Conservation (phyloP, 1,139 yeast genomes). For the Casaregolazyma lundiana region DNA sequence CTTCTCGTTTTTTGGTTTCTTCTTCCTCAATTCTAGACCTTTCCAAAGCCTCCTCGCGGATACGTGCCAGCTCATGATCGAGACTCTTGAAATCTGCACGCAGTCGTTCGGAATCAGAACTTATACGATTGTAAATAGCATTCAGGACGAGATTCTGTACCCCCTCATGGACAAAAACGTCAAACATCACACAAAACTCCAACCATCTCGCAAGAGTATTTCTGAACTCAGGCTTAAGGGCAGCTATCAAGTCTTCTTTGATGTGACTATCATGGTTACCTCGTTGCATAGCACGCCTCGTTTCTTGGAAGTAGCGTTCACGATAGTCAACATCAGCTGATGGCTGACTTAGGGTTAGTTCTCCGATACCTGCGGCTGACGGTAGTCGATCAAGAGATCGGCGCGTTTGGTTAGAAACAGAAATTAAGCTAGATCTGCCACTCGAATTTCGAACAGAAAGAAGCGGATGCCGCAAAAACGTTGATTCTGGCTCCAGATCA, state of each 20-base stretch:
- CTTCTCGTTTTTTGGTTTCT: constrained; percentile 18
- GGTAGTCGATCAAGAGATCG: background rate
- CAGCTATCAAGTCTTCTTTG: constrained; percentile 21
- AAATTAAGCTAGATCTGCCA: background rate
- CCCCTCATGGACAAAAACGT: constrained; percentile 41
- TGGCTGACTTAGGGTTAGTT: background rate
- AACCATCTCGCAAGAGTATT: constrained; percentile 70
- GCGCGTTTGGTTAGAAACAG: background rate
- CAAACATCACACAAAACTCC: constrained; percentile 51
- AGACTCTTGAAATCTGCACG: constrained; percentile 21
- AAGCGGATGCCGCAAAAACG: constrained; percentile 5
- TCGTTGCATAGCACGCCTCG: constrained; percentile 1
- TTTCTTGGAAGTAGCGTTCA: constrained; percentile 1
- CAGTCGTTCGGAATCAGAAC: constrained; percentile 33
- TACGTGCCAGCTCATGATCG: constrained; percentile 30
- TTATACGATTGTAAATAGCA: constrained; percentile 40
- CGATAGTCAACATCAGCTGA: background rate
- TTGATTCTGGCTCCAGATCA: constrained; percentile 1
- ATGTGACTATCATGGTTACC: background rate
- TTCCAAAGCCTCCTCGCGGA: constrained; percentile 38
- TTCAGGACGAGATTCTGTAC: constrained; percentile 43
- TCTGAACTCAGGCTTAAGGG: constrained; percentile 36
- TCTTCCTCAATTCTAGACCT: constrained; percentile 31
- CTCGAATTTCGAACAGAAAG: background rate
- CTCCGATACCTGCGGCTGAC: background rate